A percentile compares a stretch with the other conserved stretches of the same genome.
Conservation (phyloP, 176 grass and related monocot species). For the Aegilops sharonensis region DNA sequence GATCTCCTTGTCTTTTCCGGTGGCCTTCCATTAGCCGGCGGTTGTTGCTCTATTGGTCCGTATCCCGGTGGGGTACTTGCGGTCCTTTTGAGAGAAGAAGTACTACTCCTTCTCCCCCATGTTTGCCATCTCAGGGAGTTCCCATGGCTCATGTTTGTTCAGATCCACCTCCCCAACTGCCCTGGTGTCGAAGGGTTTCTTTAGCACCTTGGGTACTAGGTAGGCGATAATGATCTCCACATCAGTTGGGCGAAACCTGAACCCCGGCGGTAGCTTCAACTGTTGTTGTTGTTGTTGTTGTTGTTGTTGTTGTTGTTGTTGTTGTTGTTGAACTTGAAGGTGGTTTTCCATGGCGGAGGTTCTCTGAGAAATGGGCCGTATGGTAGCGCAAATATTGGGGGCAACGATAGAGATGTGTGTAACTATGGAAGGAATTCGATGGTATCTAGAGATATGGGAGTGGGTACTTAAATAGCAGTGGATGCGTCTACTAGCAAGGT, state of each 20-base stretch:
- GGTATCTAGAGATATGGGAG: neutral
- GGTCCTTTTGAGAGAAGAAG: conserved; percentile 51
- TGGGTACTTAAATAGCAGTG: neutral
- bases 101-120: conserved; percentile 61
- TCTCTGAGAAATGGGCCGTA: neutral
- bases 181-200: conserved; percentile 21
- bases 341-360: conserved; percentile 27
- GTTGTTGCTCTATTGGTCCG: conserved; percentile 47
- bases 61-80: conserved; percentile 52
- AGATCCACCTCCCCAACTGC: conserved; percentile 53
- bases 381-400: neutral
- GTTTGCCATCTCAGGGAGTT: conserved; percentile 48
- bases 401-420: neutral
- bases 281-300: neutral
- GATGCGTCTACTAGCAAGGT: neutral
- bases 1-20: conserved; percentile 58
- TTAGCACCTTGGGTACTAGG: conserved; percentile 44
- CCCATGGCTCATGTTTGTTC: conserved; percentile 73
- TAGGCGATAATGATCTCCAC: conserved; percentile 67
- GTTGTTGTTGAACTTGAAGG: neutral
- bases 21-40: conserved; percentile 57
- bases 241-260: conserved; percentile 57
- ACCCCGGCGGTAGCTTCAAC: conserved; percentile 44
- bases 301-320: too few relatives aligned
- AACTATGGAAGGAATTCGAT: neutral